Percentiles rank a stretch among this genome's conserved stretches.
These are phyloP conservation scores for Ophiorrhiza pumila DNA, from an alignment of 257 asterid species.

Conservation along the genomic window DNA sequence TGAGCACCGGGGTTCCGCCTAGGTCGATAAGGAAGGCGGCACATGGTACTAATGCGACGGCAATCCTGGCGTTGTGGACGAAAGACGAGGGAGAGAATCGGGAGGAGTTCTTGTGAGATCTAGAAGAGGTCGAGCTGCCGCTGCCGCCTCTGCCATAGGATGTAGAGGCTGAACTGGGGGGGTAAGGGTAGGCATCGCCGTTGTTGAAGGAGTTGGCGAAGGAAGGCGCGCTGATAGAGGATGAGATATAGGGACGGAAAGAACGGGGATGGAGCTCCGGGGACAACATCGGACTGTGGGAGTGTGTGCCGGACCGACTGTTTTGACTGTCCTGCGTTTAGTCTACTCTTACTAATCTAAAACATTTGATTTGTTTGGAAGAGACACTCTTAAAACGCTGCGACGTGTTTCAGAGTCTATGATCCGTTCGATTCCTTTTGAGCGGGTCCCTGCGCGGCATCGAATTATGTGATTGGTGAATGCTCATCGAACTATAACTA, in stretches of 20 bases:
- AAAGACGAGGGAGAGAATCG: constrained; percentile 66
- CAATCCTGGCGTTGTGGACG: constrained; percentile 73
- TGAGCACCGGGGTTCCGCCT: constrained; percentile 94
- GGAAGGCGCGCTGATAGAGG: constrained; percentile 72
- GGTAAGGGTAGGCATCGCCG: constrained; percentile 35
- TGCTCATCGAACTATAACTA: too few species aligned
- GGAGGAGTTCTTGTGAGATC: constrained; percentile 55
- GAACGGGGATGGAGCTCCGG: constrained; percentile 95
- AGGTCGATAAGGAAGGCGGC: constrained; percentile 91
- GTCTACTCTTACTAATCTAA: too few species aligned
- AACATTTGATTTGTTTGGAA: too few species aligned
- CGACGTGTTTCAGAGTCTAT: constrained; percentile 16
- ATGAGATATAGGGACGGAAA: constrained; percentile 72
- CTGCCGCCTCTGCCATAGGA: constrained; percentile 30
- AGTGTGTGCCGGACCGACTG: neutral
- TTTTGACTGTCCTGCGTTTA: constrained; percentile 7
- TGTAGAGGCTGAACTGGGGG: constrained; percentile 44
- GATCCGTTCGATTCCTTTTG: constrained; percentile 17
- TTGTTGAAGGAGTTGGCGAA: constrained; percentile 50
- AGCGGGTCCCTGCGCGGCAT: neutral
- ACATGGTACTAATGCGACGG: constrained; percentile 76
- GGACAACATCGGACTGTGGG: constrained; percentile 56
- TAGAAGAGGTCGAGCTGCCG: constrained; percentile 32
- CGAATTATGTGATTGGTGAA: neutral
- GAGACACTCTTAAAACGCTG: too few species aligned